These are phyloP conservation scores for Phytopythium vexans DNA, from an alignment of 352 stramenopile genomes.

Conservation along the genomic window DNA sequence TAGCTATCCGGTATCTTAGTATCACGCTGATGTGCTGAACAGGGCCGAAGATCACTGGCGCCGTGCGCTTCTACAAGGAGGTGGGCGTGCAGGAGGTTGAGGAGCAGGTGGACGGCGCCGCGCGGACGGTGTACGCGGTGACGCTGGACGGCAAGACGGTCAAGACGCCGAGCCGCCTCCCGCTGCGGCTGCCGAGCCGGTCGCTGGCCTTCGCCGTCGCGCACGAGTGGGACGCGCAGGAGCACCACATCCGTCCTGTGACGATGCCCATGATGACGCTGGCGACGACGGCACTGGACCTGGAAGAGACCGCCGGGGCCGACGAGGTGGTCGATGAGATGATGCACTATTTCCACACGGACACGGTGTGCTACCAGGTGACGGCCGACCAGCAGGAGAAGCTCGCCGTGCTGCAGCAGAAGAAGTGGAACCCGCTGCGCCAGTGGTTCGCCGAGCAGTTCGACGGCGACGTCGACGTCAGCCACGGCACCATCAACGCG, in stretches of 20 bases:
- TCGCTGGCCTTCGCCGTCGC: conserved; percentile 70
- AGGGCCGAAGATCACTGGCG: conserved; percentile 82
- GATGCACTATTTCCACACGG: conserved; percentile 84
- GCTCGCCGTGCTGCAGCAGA: conserved; percentile 73
- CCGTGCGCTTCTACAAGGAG: conserved; percentile 80
- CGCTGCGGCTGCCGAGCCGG: conserved; percentile 57
- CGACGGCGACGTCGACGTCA: conserved; percentile 76
- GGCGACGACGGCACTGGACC: conserved; percentile 73
- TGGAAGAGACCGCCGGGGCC: conserved; percentile 50
- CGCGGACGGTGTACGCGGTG: conserved; percentile 45
- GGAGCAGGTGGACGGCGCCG: conserved; percentile 13
- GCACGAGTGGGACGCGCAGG: conserved; percentile 84
- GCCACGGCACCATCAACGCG: conserved; percentile 67
- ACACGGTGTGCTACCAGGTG: conserved; percentile 88
- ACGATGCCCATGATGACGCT: conserved; percentile 90
- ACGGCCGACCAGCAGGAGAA: conserved; percentile 80
- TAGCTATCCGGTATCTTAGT: not conserved
- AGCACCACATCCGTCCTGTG: conserved; percentile 62
- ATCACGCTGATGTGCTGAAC: not conserved
- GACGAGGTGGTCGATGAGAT: conserved; percentile 73
- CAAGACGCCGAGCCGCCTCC: conserved; percentile 68
- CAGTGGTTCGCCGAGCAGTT: conserved; percentile 82
- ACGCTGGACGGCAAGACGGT: conserved; percentile 82
- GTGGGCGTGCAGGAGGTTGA: conserved; percentile 66
- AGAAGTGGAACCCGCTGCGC: conserved; percentile 82